Base-by-base conservation (phyloP, 176 grass and related monocot genomes). In the Metroxylon sagu region DNA sequence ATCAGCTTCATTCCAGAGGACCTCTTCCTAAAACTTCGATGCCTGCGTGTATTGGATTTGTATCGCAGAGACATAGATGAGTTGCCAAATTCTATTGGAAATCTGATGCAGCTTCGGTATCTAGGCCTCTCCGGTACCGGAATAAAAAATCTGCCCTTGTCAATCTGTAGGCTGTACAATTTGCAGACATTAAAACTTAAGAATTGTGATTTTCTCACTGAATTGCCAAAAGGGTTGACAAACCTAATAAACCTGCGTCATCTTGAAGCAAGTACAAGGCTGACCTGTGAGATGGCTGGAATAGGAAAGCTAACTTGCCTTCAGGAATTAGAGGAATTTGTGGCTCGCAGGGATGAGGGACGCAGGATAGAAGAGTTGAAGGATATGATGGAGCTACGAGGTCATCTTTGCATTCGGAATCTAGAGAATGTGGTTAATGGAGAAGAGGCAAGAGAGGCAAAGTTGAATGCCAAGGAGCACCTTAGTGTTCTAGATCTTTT, bases 291-390 rank as follows among this genome's bases (percentile, higher is more conserved):
- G 28, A 62, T 82, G 82, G 50, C 48, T 57, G 64, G 78, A 56
- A 82, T 88, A 51, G 89, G 85, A 59, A 61, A 49, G 59, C 75
- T 95, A 50, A 77, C 56, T 59, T 79, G 43, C 60, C 85, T 95
- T 30, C 89, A 88, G 55, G 78, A 77, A 69, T 54, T 95, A 69
- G 78, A 82, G 59, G 71, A 95, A 65, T 88, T 88, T 59, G 14
- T 61, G 64, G 84, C 82, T 35, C 25, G 14, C 23, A 85, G 77
- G 14, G 5, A 17, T 14, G 56, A 21, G 15, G 74, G 77, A 48
- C 52, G 82, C 26, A 76, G 68, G 31, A 77, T 88, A 25, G 73
- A 30, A 64, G 85, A 88, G 35, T 57, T 95, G 75, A 76, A 60
- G 50, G 65, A 82, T 29, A 76, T 95, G 81, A 77, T 59, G 49